A percentile compares a stretch with the other conserved stretches of the same genome.
These are phyloP conservation scores for Taphrina flavorubra DNA, from an alignment of 1,139 yeast species.

Conservation along the genomic window DNA sequence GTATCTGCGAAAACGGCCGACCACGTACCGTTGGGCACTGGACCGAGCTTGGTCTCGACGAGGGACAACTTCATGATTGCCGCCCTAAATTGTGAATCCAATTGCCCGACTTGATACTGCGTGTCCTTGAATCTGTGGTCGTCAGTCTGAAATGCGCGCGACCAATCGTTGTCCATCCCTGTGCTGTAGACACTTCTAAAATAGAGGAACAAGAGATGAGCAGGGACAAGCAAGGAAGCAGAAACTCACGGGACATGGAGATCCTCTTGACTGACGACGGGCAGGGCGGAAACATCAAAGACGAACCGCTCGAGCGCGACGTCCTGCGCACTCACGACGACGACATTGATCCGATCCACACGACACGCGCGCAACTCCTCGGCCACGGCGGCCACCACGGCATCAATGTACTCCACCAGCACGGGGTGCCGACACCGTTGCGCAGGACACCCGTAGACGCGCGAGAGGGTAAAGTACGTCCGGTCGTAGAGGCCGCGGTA, in stretches of 20 bases:
- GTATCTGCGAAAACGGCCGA: conserved; percentile 43
- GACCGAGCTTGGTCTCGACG: conserved; percentile 46
- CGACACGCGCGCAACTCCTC: conserved; percentile 48
- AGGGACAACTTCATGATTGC: conserved; percentile 48
- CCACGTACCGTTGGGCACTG: conserved; percentile 46
- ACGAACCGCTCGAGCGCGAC: conserved; percentile 51
- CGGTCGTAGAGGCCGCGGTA: conserved; percentile 52
- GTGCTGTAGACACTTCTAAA: no score
- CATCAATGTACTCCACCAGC: conserved; percentile 52
- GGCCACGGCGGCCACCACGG: conserved; percentile 49
- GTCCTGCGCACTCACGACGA: conserved; percentile 47
- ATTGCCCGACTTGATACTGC: conserved; percentile 23
- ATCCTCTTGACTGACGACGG: conserved; percentile 45
- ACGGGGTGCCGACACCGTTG: conserved; percentile 53
- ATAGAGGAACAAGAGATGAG: no score
- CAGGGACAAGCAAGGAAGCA: no score
- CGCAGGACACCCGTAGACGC: conserved; percentile 52
- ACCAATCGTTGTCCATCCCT: no score
- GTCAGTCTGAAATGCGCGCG: background rate
- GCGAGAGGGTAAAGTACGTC: conserved; percentile 50
- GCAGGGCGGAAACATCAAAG: conserved; percentile 50
- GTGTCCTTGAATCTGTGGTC: conserved; percentile 11
- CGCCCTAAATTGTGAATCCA: conserved; percentile 48
- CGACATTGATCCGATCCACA: conserved; percentile 48
- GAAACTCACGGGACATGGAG: conserved; percentile 44